Conservation (phyloP, 371 early-diverging fungal genomes). For the Apophysomyces trapeziformis region DNA sequence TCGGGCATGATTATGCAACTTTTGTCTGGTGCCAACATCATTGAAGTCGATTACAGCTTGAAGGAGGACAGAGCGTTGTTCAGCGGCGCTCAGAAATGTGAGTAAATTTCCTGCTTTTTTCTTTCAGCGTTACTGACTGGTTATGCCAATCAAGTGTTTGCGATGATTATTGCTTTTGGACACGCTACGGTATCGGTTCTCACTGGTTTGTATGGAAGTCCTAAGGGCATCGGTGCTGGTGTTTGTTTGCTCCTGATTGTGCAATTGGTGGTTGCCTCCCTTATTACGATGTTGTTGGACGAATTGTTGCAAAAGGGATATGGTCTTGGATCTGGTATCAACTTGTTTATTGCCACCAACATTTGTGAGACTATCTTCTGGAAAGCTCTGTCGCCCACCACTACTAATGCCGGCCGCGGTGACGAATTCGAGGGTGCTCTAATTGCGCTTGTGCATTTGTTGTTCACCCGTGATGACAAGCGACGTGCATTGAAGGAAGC, state of each 20-base stretch:
- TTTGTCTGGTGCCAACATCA: conserved; percentile 94
- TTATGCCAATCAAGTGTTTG: conserved; percentile 66
- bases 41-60: conserved; percentile 97
- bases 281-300: conserved; percentile 98
- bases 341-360: conserved; percentile 99
- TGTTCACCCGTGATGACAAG: conserved; percentile 97
- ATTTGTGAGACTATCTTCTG: conserved; percentile 99
- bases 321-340: conserved; percentile 99
- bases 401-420: conserved; percentile 97
- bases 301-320: conserved; percentile 99
- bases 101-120: conserved; percentile 29
- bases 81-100: conserved; percentile 97
- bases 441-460: conserved; percentile 94
- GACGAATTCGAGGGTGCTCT: conserved; percentile 99
- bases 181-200: conserved; percentile 98
- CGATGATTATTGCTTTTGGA: conserved; percentile 94
- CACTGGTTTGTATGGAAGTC: conserved; percentile 98
- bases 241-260: conserved; percentile 93
- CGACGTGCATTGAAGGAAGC: conserved; percentile 98
- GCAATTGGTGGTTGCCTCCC: conserved; percentile 97
- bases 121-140: neutral
- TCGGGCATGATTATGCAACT: conserved; percentile 99
- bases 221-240: conserved; percentile 92
- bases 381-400: conserved; percentile 98
- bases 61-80: conserved; percentile 99